Conservation (phyloP, 768 basidiomycete species). For the Filobasidium floriforme region DNA sequence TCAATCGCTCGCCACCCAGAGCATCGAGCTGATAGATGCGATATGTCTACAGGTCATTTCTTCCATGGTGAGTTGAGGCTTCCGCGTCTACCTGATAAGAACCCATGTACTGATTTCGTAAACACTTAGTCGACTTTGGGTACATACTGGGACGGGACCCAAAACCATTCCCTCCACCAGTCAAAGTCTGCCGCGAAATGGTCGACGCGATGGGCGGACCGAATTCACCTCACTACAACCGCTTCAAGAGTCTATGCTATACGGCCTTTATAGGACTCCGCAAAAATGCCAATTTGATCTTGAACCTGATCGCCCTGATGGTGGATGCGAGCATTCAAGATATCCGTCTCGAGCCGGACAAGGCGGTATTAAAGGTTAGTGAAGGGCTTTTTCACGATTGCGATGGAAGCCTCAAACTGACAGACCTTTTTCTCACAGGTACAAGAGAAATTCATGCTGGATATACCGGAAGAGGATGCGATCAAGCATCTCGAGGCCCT, state of each 20-base stretch:
- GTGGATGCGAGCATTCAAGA: slow-evolving; percentile 96
- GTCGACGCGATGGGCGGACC: slow-evolving; percentile 99
- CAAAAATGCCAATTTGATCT: slow-evolving; percentile 92
- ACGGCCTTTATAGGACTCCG: slow-evolving; percentile 95
- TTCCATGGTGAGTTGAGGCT: slow-evolving; percentile 66
- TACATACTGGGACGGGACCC: slow-evolving; percentile 97
- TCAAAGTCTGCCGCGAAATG: slow-evolving; percentile 99
- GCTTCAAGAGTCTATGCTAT: slow-evolving; percentile 93
- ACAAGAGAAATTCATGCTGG: slow-evolving; percentile 91
- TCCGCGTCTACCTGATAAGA: background rate
- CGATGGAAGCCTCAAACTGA: background rate
- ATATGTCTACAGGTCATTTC: slow-evolving; percentile 62
- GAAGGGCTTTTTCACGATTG: no score
- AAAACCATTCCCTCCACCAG: slow-evolving; percentile 93
- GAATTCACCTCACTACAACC: slow-evolving; percentile 84
- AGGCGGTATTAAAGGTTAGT: slow-evolving; percentile 49
- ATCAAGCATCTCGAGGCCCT: slow-evolving; percentile 93
- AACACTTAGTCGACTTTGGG: slow-evolving; percentile 77
- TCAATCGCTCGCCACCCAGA: background rate
- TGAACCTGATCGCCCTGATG: slow-evolving; percentile 95
- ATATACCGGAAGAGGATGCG: slow-evolving; percentile 91
- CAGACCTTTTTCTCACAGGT: slow-evolving; percentile 55
- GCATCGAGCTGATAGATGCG: slow-evolving; percentile 2
- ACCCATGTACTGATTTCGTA: background rate
- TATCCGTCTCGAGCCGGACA: slow-evolving; percentile 64